A percentile compares a stretch with the other conserved stretches of the same genome.
phyloP scores from a whole-genome alignment of 2,329 filamentous ascomycete species.

The Penicillium fuscoglaucum region DNA sequence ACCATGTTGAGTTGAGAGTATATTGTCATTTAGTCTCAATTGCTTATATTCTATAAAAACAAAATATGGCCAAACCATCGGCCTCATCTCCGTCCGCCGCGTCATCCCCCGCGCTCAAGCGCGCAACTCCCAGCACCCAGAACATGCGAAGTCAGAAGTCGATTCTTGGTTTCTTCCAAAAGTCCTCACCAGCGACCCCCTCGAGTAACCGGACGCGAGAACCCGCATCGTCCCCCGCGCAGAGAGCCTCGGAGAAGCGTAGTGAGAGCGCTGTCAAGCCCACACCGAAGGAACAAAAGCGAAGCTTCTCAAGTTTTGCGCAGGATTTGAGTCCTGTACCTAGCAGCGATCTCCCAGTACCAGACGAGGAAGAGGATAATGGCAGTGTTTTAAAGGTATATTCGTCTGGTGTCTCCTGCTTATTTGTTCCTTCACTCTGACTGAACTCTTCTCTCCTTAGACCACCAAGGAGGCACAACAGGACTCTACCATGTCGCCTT shows the following conservation, averaged over 20 bases:
- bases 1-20: slow-evolving; percentile 1
- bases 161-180: slow-evolving; percentile 79
- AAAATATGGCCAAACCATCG: slow-evolving; percentile 40
- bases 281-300: slow-evolving; percentile 50
- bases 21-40: not conserved
- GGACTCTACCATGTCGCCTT: slow-evolving; percentile 66
- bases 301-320: slow-evolving; percentile 40
- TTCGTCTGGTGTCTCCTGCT: not conserved
- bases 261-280: slow-evolving; percentile 31
- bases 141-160: slow-evolving; percentile 65
- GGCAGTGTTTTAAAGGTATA: slow-evolving; percentile 42
- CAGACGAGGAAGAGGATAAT: slow-evolving; percentile 61
- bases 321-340: slow-evolving; percentile 69
- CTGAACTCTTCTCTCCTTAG: slow-evolving; percentile 35
- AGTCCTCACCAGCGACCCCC: slow-evolving; percentile 50
- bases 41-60: not conserved
- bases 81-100: slow-evolving; percentile 40
- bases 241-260: slow-evolving; percentile 35
- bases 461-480: slow-evolving; percentile 44
- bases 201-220: slow-evolving; percentile 32
- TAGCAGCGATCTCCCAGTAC: slow-evolving; percentile 73
- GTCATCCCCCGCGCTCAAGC: slow-evolving; percentile 39
- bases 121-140: slow-evolving; percentile 43
- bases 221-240: slow-evolving; percentile 40
- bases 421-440: slow-evolving; percentile 2